These are phyloP conservation scores for Annona cherimola DNA, from an alignment of 164 flowering plant species.

Conservation along the genomic window DNA sequence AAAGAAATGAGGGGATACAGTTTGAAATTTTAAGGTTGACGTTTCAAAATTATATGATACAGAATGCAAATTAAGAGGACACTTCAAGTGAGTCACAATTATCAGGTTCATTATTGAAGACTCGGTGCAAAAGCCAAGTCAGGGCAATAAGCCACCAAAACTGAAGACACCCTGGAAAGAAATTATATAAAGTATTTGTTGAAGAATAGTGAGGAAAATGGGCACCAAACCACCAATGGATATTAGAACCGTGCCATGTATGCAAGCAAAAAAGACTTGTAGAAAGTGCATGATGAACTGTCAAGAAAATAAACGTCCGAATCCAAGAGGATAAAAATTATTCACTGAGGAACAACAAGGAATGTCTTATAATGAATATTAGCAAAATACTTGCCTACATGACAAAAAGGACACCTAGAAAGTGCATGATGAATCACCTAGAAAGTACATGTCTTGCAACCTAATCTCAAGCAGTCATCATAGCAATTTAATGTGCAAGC, in stretches of 20 bases:
- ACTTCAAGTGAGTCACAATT: neutral
- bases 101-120: neutral
- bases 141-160: neutral
- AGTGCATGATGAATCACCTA: no score
- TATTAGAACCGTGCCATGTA: neutral
- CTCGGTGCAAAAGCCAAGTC: neutral
- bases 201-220: neutral
- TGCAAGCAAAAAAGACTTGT: neutral
- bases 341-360: no score
- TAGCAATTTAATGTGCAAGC: no score
- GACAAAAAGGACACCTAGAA: no score
- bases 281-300: neutral
- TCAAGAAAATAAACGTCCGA: neutral
- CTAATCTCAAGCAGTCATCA: no score
- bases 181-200: neutral
- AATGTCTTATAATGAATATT: no score
- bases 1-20: neutral
- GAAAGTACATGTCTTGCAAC: no score
- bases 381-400: no score
- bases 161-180: neutral
- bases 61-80: neutral
- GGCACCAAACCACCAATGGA: neutral
- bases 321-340: no score
- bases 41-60: no score
- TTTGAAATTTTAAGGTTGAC: no score